Percentiles rank a stretch among this genome's conserved stretches.
Conservation (phyloP, 2,329 filamentous ascomycete species). For the Penicillium sp. region DNA sequence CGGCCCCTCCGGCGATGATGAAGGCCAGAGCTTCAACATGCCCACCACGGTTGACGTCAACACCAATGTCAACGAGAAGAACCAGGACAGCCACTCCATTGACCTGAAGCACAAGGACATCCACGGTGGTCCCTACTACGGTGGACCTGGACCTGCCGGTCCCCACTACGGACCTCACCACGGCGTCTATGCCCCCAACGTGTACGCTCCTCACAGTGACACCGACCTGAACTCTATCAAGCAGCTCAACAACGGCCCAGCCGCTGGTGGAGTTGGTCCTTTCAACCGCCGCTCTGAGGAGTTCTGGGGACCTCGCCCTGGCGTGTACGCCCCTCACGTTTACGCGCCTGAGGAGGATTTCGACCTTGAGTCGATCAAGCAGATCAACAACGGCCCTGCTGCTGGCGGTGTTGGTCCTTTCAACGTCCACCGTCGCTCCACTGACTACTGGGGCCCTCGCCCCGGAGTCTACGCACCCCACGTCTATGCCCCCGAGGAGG, state of each 20-base stretch:
- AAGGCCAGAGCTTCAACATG: slow-evolving; percentile 21
- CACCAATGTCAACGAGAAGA: slow-evolving; percentile 15
- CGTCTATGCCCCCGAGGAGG: background rate
- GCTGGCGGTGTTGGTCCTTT: background rate
- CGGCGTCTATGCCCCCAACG: background rate
- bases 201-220: background rate
- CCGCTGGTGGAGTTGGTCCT: background rate
- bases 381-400: background rate
- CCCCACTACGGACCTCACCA: background rate
- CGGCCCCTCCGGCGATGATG: slow-evolving; percentile 27
- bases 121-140: slow-evolving; percentile 2
- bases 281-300: background rate
- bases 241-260: background rate
- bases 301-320: background rate
- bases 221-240: background rate
- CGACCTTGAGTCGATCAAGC: background rate
- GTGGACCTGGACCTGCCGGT: slow-evolving; percentile 5
- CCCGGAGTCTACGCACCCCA: background rate
- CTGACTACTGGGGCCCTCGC: background rate
- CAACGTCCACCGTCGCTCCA: background rate
- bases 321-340: background rate
- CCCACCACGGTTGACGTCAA: slow-evolving; percentile 14
- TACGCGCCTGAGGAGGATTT: background rate
- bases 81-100: slow-evolving; percentile 22
- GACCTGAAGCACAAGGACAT: slow-evolving; percentile 19